Conservation (phyloP, 2,329 filamentous ascomycete species). For the Aspergillus novoparasiticus region DNA sequence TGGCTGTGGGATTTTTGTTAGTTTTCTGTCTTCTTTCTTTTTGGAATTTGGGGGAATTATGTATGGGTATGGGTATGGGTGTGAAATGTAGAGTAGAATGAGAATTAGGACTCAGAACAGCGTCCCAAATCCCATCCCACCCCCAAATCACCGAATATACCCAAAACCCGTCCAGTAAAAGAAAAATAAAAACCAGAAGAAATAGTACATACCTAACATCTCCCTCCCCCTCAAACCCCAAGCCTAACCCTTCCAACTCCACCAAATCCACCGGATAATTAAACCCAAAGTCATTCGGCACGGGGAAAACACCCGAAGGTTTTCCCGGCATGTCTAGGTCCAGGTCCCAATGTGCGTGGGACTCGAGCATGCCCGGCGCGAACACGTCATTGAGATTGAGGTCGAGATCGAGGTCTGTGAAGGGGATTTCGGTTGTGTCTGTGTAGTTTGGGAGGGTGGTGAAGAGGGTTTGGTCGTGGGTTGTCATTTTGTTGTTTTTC, state of each 20-base stretch:
- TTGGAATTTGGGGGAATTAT: too few relatives aligned
- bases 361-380: not conserved
- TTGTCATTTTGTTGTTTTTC: not conserved
- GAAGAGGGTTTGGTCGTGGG: not conserved
- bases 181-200: not conserved
- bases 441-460: not conserved
- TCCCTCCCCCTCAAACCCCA: not conserved
- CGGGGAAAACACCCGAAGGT: not conserved
- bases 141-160: not conserved
- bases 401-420: not conserved
- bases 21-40: not conserved
- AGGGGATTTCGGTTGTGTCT: not conserved
- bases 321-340: not conserved
- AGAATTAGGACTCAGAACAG: not conserved
- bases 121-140: not conserved
- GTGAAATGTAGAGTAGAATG: not conserved
- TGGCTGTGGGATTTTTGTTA: not conserved
- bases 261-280: constrained; percentile 2
- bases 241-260: not conserved
- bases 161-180: not conserved
- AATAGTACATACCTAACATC: not conserved
- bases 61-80: not conserved
- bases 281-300: not conserved
- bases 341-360: not conserved
- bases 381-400: not conserved